Conservation (phyloP, 129 eudicot species). For the Heracleum sosnowskyi region DNA sequence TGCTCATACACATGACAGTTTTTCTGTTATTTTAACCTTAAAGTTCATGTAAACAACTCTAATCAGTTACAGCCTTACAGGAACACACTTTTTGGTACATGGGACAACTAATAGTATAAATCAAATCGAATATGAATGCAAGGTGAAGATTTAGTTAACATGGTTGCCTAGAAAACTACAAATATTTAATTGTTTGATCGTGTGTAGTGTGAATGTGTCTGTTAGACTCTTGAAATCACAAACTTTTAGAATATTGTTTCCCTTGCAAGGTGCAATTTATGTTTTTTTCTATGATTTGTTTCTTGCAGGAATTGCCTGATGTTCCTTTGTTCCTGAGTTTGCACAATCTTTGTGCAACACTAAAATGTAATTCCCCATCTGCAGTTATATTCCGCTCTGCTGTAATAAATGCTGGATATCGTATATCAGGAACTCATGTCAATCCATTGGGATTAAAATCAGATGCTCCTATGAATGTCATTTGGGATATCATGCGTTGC, state of each 20-base stretch:
- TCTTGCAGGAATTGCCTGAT: slow-evolving; percentile 86
- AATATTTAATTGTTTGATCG: neutral
- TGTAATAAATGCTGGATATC: slow-evolving; percentile 93
- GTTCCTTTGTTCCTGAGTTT: slow-evolving; percentile 86
- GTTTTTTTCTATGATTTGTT: neutral
- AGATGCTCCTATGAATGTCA: slow-evolving; percentile 95
- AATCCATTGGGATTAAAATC: slow-evolving; percentile 84
- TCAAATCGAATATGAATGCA: too few species aligned
- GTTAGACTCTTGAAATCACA: neutral
- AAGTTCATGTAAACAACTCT: neutral
- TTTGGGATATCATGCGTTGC: slow-evolving; percentile 99
- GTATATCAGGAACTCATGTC: slow-evolving; percentile 92
- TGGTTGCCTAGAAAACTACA: neutral
- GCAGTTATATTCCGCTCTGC: slow-evolving; percentile 89
- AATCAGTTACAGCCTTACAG: neutral
- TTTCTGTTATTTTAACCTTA: neutral
- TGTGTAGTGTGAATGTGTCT: neutral
- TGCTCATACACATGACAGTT: neutral
- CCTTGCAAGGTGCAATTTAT: neutral
- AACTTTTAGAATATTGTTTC: neutral
- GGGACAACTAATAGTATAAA: neutral
- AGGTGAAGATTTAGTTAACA: neutral
- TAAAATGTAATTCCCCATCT: slow-evolving; percentile 93
- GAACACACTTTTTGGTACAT: neutral
- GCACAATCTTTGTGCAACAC: slow-evolving; percentile 89